These are phyloP conservation scores for Immersiella caudata DNA, from an alignment of 495 filamentous ascomycete species.

Conservation along the genomic window DNA sequence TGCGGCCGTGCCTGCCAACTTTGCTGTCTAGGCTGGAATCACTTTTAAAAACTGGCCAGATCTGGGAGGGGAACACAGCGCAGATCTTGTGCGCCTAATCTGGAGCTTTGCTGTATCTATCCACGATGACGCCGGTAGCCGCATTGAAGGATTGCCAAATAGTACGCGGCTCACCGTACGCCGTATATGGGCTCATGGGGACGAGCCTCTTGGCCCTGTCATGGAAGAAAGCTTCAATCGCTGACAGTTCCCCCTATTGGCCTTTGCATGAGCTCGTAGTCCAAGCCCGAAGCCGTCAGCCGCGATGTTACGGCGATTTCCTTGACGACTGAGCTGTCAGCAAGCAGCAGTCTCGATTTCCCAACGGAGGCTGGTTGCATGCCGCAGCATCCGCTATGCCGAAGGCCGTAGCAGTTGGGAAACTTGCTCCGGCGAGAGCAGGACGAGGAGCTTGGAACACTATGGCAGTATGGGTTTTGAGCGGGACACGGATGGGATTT, in stretches of 20 bases:
- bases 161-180: neutral
- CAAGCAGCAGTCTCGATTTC: neutral
- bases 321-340: neutral
- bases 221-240: neutral
- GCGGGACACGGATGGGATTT: neutral
- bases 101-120: constrained; percentile 5
- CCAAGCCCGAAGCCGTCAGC: too few species aligned
- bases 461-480: constrained; percentile 1
- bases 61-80: neutral
- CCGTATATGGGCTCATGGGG: neutral
- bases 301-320: neutral
- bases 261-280: neutral
- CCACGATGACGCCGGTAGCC: constrained; percentile 15
- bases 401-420: neutral
- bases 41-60: neutral
- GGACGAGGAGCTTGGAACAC: neutral
- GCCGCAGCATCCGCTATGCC: constrained; percentile 1
- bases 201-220: neutral
- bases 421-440: neutral
- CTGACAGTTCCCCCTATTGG: neutral
- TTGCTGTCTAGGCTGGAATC: neutral
- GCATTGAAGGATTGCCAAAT: neutral
- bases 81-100: constrained; percentile 1
- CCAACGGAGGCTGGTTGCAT: neutral
- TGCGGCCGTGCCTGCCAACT: neutral